Conservation (phyloP, 1,284 basidiomycete genomes). For the Malassezia equina region DNA sequence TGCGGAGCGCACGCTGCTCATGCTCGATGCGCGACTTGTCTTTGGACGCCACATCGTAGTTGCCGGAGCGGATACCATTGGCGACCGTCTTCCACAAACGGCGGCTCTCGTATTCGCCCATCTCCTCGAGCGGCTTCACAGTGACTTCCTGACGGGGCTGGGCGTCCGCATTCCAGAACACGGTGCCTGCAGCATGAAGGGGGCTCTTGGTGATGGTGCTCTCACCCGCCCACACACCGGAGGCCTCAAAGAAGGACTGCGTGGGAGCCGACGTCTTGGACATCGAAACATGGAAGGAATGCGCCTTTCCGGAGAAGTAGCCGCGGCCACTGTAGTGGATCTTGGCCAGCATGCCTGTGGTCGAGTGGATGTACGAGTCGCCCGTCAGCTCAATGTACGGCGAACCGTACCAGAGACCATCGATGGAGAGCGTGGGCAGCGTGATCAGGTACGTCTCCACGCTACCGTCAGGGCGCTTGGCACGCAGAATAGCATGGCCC, state of each 20-base stretch:
- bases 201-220: conserved; percentile 51
- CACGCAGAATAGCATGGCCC: conserved; percentile 75
- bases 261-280: conserved; percentile 50
- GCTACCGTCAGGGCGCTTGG: conserved; percentile 56
- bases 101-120: conserved; percentile 74
- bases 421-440: conserved; percentile 54
- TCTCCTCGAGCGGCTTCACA: conserved; percentile 58
- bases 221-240: conserved; percentile 77
- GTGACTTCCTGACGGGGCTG: conserved; percentile 60
- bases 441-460: conserved; percentile 77
- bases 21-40: conserved; percentile 94
- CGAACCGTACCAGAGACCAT: conserved; percentile 50
- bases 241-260: conserved; percentile 57
- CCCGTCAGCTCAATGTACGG: conserved; percentile 84
- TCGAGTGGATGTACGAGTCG: conserved; percentile 70
- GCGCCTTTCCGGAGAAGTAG: conserved; percentile 85
- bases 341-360: conserved; percentile 61
- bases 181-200: conserved; percentile 38
- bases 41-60: conserved; percentile 78
- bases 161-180: conserved; percentile 53
- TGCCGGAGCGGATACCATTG: conserved; percentile 76
- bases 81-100: conserved; percentile 77
- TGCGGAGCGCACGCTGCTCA: conserved; percentile 76
- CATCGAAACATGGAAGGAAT: conserved; percentile 77
- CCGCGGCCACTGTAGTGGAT: conserved; percentile 78